Base-by-base conservation (phyloP, 495 filamentous ascomycete genomes). In the Letharia columbiana region DNA sequence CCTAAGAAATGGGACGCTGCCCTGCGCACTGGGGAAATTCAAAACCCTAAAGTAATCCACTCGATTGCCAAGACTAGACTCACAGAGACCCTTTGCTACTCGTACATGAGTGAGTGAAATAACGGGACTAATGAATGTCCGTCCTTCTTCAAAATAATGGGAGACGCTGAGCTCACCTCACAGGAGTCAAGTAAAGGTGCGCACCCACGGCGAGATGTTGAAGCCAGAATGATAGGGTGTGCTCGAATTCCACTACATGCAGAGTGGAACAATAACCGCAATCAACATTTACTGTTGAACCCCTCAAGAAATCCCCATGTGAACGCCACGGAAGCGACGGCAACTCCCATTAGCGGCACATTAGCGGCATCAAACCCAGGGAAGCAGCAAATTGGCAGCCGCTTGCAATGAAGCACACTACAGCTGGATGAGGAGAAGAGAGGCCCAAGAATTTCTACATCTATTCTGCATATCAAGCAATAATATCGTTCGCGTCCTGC, bases 401-500 rank as follows among this genome's bases (percentile, higher is more conserved):
- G 41, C 10, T 12, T 44, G 41, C 11, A 44, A 12, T 15, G 5
- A 44, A 12, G 41, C 6, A 12, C 4, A 11, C 10, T n/a, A 12
- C 47, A 28, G 9, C 2, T 28, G 6, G 9, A 52, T 31, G 10
- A 52, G 23, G 1, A 28, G 2, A 31, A 31, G 49, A 52, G 49
- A 28, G 28, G 23, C 23, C 2, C 3, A 31, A 13, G 10, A 23
- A 39, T 12, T 50, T n/a, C 9, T 10, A 31, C 11, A 13, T 33
- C 15, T 33, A 33, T 41, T 61, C 35, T 40, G 7, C 15, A 41
- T 5, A 2, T 66, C 44, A 70, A 17, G 70, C 72, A 52, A 76
- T 23, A 28, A 76, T 67, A 11, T 66, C 67, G 60, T 69, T 76
- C 28, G 71, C 71, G 41, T 74, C 69, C 23, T 69, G 66, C 69